Evolutionary conservation across 768 basidiomycete genomes (phyloP).

Genomic region (Boletus bicolor): DNA sequence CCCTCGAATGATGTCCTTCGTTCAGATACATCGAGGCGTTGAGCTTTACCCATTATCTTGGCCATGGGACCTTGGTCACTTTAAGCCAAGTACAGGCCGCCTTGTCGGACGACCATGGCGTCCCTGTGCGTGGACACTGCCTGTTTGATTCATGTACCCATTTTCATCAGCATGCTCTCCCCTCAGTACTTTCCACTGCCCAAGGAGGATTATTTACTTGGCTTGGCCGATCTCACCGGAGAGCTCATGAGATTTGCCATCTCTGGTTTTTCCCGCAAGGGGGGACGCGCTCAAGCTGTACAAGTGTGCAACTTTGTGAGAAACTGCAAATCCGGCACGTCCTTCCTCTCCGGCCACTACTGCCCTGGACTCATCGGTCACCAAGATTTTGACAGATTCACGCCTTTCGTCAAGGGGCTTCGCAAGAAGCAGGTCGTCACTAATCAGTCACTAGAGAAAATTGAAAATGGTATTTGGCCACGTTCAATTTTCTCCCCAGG

Average conservation of each 20-base stretch:
- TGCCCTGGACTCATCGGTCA: neutral
- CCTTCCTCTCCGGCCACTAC: neutral
- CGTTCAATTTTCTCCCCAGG: neutral
- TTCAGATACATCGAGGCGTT: constrained; percentile 82
- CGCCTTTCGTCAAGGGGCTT: constrained; percentile 67
- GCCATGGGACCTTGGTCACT: constrained; percentile 63
- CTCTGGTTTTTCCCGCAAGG: constrained; percentile 66
- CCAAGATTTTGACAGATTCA: constrained; percentile 75
- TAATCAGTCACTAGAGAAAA: constrained; percentile 84
- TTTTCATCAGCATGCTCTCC: constrained; percentile 3
- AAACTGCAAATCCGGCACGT: constrained; percentile 65
- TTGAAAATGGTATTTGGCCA: constrained; percentile 71
- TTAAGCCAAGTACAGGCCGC: constrained; percentile 64
- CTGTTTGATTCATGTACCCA: constrained; percentile 1
- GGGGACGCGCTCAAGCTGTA: constrained; percentile 59
- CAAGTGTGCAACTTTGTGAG: constrained; percentile 71
- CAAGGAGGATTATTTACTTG: constrained; percentile 84
- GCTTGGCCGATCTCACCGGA: constrained; percentile 91
- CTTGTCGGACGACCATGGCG: constrained; percentile 57
- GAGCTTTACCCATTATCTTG: constrained; percentile 83
- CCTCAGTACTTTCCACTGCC: constrained; percentile 73
- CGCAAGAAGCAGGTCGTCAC: constrained; percentile 88
- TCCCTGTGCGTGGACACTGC: constrained; percentile 49
- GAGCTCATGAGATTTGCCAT: constrained; percentile 97
- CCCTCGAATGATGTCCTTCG: constrained; percentile 15